Percentiles rank a stretch among this genome's conserved stretches.
These are phyloP conservation scores for Cercospora janseana DNA, from an alignment of 2,329 filamentous ascomycete species.

Conservation along the genomic window DNA sequence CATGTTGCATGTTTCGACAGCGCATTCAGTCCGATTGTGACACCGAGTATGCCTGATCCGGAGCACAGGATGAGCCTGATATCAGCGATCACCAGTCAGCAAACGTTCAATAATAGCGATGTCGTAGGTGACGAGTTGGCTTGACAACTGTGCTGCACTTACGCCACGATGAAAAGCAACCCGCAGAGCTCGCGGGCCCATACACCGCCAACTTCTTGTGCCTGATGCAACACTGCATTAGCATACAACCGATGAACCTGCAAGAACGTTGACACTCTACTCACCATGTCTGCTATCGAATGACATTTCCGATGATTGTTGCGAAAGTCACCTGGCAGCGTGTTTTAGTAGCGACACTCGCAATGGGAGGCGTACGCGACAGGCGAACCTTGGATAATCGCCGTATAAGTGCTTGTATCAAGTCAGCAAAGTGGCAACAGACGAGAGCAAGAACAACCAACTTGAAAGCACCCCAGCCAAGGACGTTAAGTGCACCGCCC, in stretches of 20 bases:
- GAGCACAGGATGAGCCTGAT: conserved; percentile 53
- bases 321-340: conserved; percentile 44
- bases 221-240: too few species aligned
- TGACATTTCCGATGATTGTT: conserved; percentile 53
- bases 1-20: conserved; percentile 58
- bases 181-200: conserved; percentile 55
- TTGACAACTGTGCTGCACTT: not conserved
- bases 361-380: not conserved
- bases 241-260: too few species aligned
- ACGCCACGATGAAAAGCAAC: conserved; percentile 55
- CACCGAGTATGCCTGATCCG: conserved; percentile 58
- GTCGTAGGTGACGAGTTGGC: not conserved
- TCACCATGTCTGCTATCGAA: conserved; percentile 55
- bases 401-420: conserved; percentile 47
- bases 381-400: conserved; percentile 35
- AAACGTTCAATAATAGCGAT: not conserved
- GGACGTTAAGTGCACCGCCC: conserved; percentile 48
- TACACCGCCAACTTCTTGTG: conserved; percentile 53
- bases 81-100: too few species aligned
- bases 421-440: not conserved
- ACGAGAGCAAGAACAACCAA: not conserved
- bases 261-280: too few species aligned
- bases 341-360: not conserved
- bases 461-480: conserved; percentile 48
- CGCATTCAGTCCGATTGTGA: conserved; percentile 60